Conservation (phyloP, 805 yeast genomes). For the Tetrapisispora phaffii region DNA sequence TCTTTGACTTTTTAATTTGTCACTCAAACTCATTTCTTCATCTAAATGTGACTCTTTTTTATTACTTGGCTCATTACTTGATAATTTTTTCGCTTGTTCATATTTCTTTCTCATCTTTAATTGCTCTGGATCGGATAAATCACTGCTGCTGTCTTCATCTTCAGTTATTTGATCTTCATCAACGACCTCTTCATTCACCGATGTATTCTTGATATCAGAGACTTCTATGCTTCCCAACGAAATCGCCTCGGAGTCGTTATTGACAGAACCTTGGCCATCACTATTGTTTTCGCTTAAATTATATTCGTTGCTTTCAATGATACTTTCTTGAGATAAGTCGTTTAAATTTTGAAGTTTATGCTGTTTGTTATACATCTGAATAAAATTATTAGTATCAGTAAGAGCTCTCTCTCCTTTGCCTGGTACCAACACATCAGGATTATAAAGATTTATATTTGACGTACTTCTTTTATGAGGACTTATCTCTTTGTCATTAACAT, state of each 20-base stretch:
- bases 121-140: neutral
- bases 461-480: conserved; percentile 9
- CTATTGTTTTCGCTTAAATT: neutral
- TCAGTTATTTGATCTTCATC: neutral
- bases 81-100: neutral
- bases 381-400: conserved; percentile 27
- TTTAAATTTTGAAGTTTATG: neutral
- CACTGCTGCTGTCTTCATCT: neutral
- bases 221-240: conserved; percentile 7
- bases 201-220: neutral
- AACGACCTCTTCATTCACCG: neutral
- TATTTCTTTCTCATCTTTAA: neutral
- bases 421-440: conserved; percentile 6
- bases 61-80: neutral
- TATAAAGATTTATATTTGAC: conserved; percentile 18
- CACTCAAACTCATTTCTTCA: conserved; percentile 14
- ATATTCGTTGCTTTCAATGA: neutral
- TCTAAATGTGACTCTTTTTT: conserved; percentile 3
- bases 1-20: conserved; percentile 16
- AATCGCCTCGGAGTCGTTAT: conserved; percentile 5
- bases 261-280: conserved; percentile 1
- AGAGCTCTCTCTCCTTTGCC: conserved; percentile 19
- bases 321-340: neutral
- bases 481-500: neutral
- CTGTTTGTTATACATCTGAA: conserved; percentile 10